Evolutionary conservation across 2,329 filamentous ascomycete species (phyloP), one percentile per base, ranked within the genome.

Genomic region (Dactylellina cionopaga): DNA sequence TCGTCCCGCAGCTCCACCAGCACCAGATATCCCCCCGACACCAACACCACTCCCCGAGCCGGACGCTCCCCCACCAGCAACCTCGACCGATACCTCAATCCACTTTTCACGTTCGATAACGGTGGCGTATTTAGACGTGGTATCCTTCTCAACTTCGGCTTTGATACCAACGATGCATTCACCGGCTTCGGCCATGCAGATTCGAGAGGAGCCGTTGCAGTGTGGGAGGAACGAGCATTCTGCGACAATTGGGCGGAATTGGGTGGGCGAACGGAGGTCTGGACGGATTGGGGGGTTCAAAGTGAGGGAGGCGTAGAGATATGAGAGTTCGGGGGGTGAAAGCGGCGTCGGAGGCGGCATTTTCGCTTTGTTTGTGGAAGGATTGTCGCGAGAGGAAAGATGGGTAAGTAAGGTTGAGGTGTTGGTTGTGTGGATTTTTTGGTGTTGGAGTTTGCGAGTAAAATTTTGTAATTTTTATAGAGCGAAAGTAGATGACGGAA

Each of bases 91-190:
- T 80, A 97, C 85, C 81, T 97, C 92, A 24, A 98, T 84, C 94
- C 95, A 98, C 55, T 84, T 83, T 83, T 17, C 81, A 81, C 7
- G 81, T 79, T 72, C 79, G 52, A 78, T 75, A 65, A 79, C 75
- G 54, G 80, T 71, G 72, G 77, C 76, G 29, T 89, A 72, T 59
- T 72, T 72, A 35, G 68, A 59, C n/a, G 59, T 65, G 15, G 52
- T 44, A 31, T 72, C 92, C 83, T 87, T 89, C 80, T 96, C 92
- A 2, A 98, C 91, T 82, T 98, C 94, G 0, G 92, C 92, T 82
- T 98, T 99, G 73, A 97, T 89, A 46, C 95, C 95, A 4, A 97
- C 95, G 73, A 99, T 90, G 5, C 95, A 95, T 81, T 99, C 95
- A 1, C 92, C 96, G 54, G 95, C 95, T 80, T 99, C 95, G 2